Conservation (phyloP, 2,329 filamentous ascomycete species). For the Exophiala aquamarina region DNA sequence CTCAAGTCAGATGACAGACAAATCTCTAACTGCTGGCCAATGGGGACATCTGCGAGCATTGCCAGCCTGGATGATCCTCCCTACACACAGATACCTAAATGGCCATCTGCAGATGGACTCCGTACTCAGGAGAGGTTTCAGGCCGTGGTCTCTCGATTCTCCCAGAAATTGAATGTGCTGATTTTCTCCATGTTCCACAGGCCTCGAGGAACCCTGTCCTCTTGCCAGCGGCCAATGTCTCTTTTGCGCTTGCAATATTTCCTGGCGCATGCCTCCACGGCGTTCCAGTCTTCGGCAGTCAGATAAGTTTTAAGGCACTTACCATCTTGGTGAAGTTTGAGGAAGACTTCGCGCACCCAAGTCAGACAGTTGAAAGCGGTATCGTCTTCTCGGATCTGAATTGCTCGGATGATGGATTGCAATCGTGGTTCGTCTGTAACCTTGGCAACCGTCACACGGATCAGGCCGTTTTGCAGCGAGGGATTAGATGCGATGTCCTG, state of each 20-base stretch:
- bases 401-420: constrained; percentile 19
- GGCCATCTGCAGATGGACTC: too few species aligned
- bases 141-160: constrained; percentile 26
- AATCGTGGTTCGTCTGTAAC: constrained; percentile 24
- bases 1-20: too few species aligned
- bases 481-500: constrained; percentile 22
- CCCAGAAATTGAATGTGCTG: constrained; percentile 29
- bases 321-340: constrained; percentile 18
- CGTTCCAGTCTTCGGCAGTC: constrained; percentile 22
- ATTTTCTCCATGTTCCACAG: constrained; percentile 22
- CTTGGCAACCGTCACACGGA: constrained; percentile 25
- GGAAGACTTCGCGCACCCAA: constrained; percentile 26
- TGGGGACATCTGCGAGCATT: too few species aligned
- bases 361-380: constrained; percentile 25
- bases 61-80: too few species aligned
- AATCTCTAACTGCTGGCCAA: too few species aligned
- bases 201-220: constrained; percentile 2
- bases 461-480: constrained; percentile 17
- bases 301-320: constrained; percentile 23
- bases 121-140: too few species aligned
- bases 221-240: constrained; percentile 21
- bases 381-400: constrained; percentile 14
- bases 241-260: constrained; percentile 27
- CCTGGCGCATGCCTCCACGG: constrained; percentile 25
- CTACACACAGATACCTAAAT: too few species aligned